Base-by-base conservation (phyloP, 306 rosid genomes). In the Medicago truncatula region DNA sequence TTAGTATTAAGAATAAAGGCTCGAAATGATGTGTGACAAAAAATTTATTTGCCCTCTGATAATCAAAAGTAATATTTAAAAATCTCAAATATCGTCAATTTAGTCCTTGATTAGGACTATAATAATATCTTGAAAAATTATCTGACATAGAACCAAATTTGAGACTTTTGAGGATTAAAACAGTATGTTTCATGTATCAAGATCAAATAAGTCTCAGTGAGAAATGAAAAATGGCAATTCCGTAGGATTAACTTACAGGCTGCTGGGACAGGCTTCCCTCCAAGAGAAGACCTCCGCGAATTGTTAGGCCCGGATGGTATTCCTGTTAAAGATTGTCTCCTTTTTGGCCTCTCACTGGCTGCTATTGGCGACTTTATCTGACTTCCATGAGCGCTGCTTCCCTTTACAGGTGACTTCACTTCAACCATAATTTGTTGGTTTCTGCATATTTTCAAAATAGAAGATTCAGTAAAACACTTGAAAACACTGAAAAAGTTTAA, bases 321-420 rank as follows among this genome's bases (percentile, higher is more conserved):
- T 28, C 96, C 96, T 0, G 93, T 90, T n/a, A 95, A 83, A 28
- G 97, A 92, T 79, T 88, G 91, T 83, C 97, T 88, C 87, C 99
- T 83, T 20, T 38, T 75, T 59, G 86, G 61, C 81, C 81, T 92
- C 47, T 85, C 83, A 13, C 13, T 72, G 14, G 82, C 72, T 50
- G 86, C 70, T 25, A 78, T 21, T 9, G 89, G 94, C 8, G 97
- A 85, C 65, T 76, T 84, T 39, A 43, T 80, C 8, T 83, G 85
- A 39, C 77, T 84, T 64, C 31, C 36, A 61, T 73, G 63, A 70
- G 47, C 67, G 38, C 43, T 34, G 38, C 43, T 34, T 8, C 76
- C 73, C 86, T 78, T 85, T 20, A 70, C 56, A 31, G 90, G 87
- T 73, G 96, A 75, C 76, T 80, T 85, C 18, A 76, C 76, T 76